Evolutionary conservation across 2,329 filamentous ascomycete genomes (phyloP).

Genomic region (Beauveria pseudobassiana): DNA sequence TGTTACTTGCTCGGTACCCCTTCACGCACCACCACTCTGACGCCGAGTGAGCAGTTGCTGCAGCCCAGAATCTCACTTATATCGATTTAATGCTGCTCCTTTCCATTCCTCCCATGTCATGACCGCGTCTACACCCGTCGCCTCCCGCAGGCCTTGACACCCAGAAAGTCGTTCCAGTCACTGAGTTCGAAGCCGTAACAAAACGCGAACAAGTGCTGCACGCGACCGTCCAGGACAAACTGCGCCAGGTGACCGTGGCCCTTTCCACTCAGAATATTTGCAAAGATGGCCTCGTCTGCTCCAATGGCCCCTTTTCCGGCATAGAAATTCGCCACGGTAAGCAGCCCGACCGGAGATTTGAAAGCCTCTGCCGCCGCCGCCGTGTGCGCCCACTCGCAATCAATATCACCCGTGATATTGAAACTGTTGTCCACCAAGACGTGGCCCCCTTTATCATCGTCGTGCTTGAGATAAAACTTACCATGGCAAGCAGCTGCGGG

Average conservation of each 20-base stretch:
- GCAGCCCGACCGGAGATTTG: conserved; percentile 16
- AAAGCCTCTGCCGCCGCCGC: background rate
- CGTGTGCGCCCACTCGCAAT: conserved; percentile 6
- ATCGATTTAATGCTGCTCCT: conserved; percentile 25
- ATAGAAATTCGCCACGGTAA: conserved; percentile 34
- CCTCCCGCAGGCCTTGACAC: conserved; percentile 30
- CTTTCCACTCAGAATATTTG: conserved; percentile 23
- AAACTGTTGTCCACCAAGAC: background rate
- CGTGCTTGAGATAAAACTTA: conserved; percentile 38
- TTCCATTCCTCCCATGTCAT: conserved; percentile 34
- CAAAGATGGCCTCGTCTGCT: conserved; percentile 32
- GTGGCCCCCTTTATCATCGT: conserved; percentile 20
- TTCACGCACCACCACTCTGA: background rate
- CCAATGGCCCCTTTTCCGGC: conserved; percentile 25
- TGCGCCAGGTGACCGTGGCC: conserved; percentile 25
- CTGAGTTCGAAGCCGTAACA: conserved; percentile 34
- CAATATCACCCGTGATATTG: conserved; percentile 1
- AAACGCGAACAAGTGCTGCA: conserved; percentile 32
- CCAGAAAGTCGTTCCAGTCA: conserved; percentile 36
- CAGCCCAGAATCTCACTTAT: conserved; percentile 21
- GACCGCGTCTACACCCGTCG: conserved; percentile 23
- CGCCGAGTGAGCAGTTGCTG: conserved; percentile 13
- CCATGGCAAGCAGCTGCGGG: conserved; percentile 17
- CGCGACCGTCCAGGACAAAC: conserved; percentile 28
- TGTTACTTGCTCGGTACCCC: background rate